Conservation (phyloP, 768 basidiomycete species). For the Chlorophyllum brunneum region DNA sequence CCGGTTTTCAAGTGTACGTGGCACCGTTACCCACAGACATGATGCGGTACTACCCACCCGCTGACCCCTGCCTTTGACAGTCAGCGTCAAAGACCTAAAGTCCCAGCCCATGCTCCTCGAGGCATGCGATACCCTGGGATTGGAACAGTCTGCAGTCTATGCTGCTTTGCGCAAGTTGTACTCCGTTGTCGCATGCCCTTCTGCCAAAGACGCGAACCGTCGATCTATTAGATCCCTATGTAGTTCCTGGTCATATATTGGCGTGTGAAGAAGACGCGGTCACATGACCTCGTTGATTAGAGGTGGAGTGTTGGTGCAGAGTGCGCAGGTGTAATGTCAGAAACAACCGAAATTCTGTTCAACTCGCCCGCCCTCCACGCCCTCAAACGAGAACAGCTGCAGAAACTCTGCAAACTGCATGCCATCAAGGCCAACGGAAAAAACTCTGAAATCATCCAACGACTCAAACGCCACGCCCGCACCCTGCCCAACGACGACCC, state of each 20-base stretch:
- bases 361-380: slow-evolving; percentile 83
- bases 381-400: slow-evolving; percentile 79
- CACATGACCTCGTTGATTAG: background rate
- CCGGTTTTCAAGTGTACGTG: too few relatives aligned
- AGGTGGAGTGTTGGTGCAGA: background rate
- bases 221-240: too few relatives aligned
- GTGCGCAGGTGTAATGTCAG: slow-evolving; percentile 53
- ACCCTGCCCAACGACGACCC: slow-evolving; percentile 57
- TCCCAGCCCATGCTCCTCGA: too few relatives aligned
- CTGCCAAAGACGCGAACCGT: background rate
- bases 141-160: too few relatives aligned
- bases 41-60: too few relatives aligned
- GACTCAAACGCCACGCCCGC: slow-evolving; percentile 63
- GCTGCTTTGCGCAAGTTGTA: too few relatives aligned
- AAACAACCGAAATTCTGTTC: slow-evolving; percentile 76
- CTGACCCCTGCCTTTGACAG: too few relatives aligned
- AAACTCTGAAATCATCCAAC: slow-evolving; percentile 68
- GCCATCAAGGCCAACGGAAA: slow-evolving; percentile 78
- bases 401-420: slow-evolving; percentile 83
- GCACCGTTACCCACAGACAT: too few relatives aligned
- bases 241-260: too few relatives aligned
- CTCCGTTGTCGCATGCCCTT: too few relatives aligned
- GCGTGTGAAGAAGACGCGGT: background rate
- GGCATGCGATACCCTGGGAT: too few relatives aligned
- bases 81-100: too few relatives aligned